A percentile compares a stretch with the other conserved stretches of the same genome.
These are phyloP conservation scores for Conticribra guillardii DNA, from an alignment of 108 stramenopile genomes.

Conservation along the genomic window DNA sequence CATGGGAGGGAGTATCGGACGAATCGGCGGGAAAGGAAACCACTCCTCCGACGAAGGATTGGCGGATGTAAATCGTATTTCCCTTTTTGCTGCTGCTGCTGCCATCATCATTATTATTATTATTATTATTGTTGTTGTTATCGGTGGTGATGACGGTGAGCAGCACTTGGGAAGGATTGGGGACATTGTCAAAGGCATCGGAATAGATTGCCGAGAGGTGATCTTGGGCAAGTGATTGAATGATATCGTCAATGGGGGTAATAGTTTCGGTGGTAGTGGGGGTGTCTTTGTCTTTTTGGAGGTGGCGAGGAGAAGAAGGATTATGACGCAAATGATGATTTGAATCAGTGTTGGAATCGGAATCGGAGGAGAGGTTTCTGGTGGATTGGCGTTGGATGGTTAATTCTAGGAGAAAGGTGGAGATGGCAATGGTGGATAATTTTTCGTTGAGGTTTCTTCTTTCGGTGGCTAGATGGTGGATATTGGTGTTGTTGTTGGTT, in stretches of 20 bases:
- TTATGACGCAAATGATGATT: too few relatives aligned
- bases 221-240: constrained; percentile 26
- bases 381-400: constrained; percentile 15
- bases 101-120: too few relatives aligned
- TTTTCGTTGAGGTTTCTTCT: not conserved
- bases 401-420: constrained; percentile 33
- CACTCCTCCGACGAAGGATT: constrained; percentile 36
- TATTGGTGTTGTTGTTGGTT: too few relatives aligned
- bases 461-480: too few relatives aligned
- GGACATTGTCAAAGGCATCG: constrained; percentile 9
- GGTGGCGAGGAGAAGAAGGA: too few relatives aligned
- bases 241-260: constrained; percentile 28
- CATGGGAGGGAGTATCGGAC: constrained; percentile 94
- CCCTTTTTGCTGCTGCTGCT: not conserved
- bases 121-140: not conserved
- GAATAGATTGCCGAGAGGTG: constrained; percentile 27
- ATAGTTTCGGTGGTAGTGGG: too few relatives aligned
- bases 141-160: constrained; percentile 36
- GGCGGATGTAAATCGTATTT: constrained; percentile 20
- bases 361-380: too few relatives aligned
- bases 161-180: constrained; percentile 30
- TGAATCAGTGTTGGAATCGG: too few relatives aligned
- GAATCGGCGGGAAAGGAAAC: constrained; percentile 70
- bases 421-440: constrained; percentile 30
- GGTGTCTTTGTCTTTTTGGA: too few relatives aligned